phyloP scores from a whole-genome alignment of 2,329 filamentous ascomycete genomes.

The Nemania sp. region DNA sequence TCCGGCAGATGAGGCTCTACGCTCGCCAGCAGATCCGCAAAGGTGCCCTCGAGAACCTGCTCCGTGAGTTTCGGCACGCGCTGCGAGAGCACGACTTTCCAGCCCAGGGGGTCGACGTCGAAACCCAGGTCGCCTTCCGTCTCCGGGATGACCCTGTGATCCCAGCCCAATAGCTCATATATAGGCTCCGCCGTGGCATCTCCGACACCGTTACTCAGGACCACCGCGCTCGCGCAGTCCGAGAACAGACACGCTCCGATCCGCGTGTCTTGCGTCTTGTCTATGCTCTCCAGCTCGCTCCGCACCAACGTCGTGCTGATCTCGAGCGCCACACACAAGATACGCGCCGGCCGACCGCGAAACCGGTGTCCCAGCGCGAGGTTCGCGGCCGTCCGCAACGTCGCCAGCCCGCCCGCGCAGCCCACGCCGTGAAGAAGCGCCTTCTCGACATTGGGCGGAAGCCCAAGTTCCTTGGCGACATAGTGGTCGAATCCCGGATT shows the following conservation, averaged over 20 bases:
- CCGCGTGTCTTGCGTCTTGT: slow-evolving; percentile 61
- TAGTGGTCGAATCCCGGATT: slow-evolving; percentile 72
- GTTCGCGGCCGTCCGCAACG: slow-evolving; percentile 66
- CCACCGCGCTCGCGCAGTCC: slow-evolving; percentile 68
- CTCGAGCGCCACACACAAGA: slow-evolving; percentile 69
- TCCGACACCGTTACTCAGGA: slow-evolving; percentile 68
- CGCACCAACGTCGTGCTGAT: slow-evolving; percentile 64
- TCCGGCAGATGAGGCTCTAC: slow-evolving; percentile 49
- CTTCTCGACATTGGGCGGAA: slow-evolving; percentile 64
- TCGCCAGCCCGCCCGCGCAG: slow-evolving; percentile 67
- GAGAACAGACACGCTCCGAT: slow-evolving; percentile 71
- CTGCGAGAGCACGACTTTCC: slow-evolving; percentile 69
- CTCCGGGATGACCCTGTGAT: slow-evolving; percentile 64
- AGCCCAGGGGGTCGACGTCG: slow-evolving; percentile 66
- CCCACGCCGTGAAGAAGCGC: slow-evolving; percentile 69
- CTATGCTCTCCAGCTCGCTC: slow-evolving; percentile 67
- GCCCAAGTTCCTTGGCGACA: slow-evolving; percentile 61
- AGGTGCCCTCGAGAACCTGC: slow-evolving; percentile 56
- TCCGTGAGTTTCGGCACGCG: slow-evolving; percentile 63
- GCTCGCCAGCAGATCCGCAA: slow-evolving; percentile 57
- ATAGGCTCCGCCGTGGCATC: slow-evolving; percentile 47
- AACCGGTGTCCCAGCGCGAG: slow-evolving; percentile 66
- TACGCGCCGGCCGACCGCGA: slow-evolving; percentile 61
- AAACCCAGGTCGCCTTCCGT: slow-evolving; percentile 68
- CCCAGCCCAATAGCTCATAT: slow-evolving; percentile 69